Evolutionary conservation across 2,329 filamentous ascomycete genomes (phyloP), one percentile per base, ranked within the genome.

Genomic region (Leptographium galeiforme): DNA sequence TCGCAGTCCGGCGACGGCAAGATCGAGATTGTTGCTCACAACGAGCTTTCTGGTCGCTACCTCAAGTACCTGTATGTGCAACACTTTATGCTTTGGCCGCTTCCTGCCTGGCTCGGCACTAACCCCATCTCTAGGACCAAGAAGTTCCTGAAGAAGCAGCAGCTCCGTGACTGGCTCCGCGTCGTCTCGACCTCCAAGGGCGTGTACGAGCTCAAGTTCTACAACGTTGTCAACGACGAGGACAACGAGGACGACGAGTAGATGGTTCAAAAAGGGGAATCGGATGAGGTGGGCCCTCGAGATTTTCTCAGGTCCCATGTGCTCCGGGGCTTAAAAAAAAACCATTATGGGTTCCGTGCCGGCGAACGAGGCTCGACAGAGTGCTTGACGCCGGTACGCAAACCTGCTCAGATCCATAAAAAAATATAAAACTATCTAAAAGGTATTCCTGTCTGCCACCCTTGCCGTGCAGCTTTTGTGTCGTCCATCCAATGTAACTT

Each of bases 131-230:
- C 8, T 63, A 95, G 89, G 72, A 98, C 93, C 74, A 98, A 98
- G 89, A 98, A 98, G 84, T 98, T 95, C 86, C 86, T 98, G 76
- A 98, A 98, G 89, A 98, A 98, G 88, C 89, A 96, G 82, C 91
- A 97, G 84, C 88, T 98, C 72, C 89, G 93, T 78, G 93, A 98
- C 82, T 98, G 93, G 93, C 87, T 98, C 70, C 90, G 93, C 68
- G 91, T 98, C 66, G 93, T 98, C 69, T 94, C 89, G 65, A 97
- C 91, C 72, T 89, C 87, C 73, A 91, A 91, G 79, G 91, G 93
- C 71, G 90, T 96, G 63, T 98, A 98, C 81, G 90, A 96, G 82
- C 86, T 98, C 76, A 90, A 95, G 81, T 98, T 98, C 90, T 98
- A 95, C 89, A 98, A 98, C 82, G 90, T 98, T 70, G 91, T 96